Base-by-base conservation (phyloP, 352 stramenopile species). In the Pelagophyceae sp. region DNA sequence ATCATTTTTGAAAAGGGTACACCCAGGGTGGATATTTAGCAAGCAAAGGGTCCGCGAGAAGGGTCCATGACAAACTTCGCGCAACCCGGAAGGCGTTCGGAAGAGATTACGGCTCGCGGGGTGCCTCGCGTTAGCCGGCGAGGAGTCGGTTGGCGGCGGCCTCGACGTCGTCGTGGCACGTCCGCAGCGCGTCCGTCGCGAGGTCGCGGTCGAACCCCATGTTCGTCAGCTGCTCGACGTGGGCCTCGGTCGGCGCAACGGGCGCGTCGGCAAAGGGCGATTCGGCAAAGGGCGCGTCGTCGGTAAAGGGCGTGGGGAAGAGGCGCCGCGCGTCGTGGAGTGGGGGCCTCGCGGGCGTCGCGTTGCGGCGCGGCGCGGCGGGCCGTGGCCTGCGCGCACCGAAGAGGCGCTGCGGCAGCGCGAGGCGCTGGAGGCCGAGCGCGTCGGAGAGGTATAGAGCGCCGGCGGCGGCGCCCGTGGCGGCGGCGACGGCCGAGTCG, bases 181-280 rank as follows among this genome's bases (percentile, higher is more conserved):
- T 51, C 35, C 75, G 61, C n/a, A 87, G 70, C 45, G 81, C 83
- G 19, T 72, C 76, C 64, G 85, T 63, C 27, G 86, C 82, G 29
- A 77, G 69, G 32, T 87, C 81, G 51, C 81, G 76, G 35, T 86
- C 83, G 79, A 87, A 87, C 38, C 83, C 83, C 82, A 87, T 84
- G 31, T 72, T 60, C 27, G 63, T 83, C 61, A 85, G 78, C 72
- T 78, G 67, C 61, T 60, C 74, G 75, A 85, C 81, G 23, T 75
- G 77, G 60, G 82, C 80, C 76, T 86, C 74, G 35, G 81, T 77
- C 25, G 77, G 81, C 54, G 77, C 72, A 67, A 11, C 60, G 15
- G 11, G 60, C 25, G 5, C 60, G 60, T 11, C 60, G 60, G 60
- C 60, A 27, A 27, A 11, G 31, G 25, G 60, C 11, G 31, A 27